phyloP scores from a whole-genome alignment of 768 basidiomycete genomes.

The Leccinum arenicola region DNA sequence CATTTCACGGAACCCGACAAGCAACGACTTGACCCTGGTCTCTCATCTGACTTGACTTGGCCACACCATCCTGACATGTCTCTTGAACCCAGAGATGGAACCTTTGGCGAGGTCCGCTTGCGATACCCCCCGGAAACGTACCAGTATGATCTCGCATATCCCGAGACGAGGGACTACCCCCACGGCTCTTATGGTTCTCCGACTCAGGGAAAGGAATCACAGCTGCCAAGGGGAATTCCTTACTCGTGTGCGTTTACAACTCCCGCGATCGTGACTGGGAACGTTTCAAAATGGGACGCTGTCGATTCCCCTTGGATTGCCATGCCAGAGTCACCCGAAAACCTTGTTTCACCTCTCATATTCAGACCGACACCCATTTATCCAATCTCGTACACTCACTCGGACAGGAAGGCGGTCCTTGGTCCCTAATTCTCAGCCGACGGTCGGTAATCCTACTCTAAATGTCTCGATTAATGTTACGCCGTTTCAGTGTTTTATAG shows the following conservation, averaged over 20 bases:
- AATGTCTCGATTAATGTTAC: not conserved
- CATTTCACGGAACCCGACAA: slow-evolving; percentile 20
- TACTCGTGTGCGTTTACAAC: slow-evolving; percentile 6
- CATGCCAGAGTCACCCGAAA: slow-evolving; percentile 7
- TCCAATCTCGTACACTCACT: slow-evolving; percentile 22
- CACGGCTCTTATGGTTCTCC: slow-evolving; percentile 6
- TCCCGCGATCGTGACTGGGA: slow-evolving; percentile 3
- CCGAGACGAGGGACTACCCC: slow-evolving; percentile 5
- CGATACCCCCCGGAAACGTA: slow-evolving; percentile 4
- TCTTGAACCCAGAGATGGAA: slow-evolving; percentile 4
- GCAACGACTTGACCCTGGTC: not conserved
- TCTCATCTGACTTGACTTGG: slow-evolving; percentile 19
- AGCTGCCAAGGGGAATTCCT: slow-evolving; percentile 9
- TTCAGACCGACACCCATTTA: slow-evolving; percentile 31
- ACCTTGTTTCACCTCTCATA: slow-evolving; percentile 18
- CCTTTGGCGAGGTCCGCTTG: slow-evolving; percentile 9
- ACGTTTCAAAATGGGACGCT: slow-evolving; percentile 2
- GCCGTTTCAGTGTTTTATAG: slow-evolving; percentile 8
- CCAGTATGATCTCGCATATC: slow-evolving; percentile 7
- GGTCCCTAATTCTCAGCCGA: not conserved
- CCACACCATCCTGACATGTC: slow-evolving; percentile 11
- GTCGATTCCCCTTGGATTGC: not conserved
- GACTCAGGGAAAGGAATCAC: slow-evolving; percentile 10
- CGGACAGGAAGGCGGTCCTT: slow-evolving; percentile 3
- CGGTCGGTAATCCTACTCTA: not conserved